Evolutionary conservation across 495 filamentous ascomycete genomes (phyloP).

Genomic region (Penicillium canariense): DNA sequence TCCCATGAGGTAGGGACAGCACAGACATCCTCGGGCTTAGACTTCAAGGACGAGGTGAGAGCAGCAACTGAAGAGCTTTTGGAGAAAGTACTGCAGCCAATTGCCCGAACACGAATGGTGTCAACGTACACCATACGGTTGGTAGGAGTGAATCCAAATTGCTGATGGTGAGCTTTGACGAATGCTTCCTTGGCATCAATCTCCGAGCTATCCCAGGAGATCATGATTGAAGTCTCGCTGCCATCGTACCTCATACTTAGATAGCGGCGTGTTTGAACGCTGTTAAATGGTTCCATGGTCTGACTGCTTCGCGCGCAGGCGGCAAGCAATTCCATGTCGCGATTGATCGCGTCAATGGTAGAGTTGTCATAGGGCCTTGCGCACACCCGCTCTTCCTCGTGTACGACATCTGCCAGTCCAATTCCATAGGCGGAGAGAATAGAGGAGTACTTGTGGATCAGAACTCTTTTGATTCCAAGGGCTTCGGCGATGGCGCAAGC

Average conservation of each 20-base stretch:
- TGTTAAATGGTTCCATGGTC: too few relatives aligned
- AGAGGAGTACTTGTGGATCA: constrained; percentile 34
- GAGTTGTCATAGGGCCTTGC: too few relatives aligned
- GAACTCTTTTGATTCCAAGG: constrained; percentile 30
- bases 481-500: constrained; percentile 30
- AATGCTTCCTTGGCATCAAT: constrained; percentile 68
- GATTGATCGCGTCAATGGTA: too few relatives aligned
- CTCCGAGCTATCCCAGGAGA: constrained; percentile 43
- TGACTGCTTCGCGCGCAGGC: too few relatives aligned
- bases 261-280: too few relatives aligned
- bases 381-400: too few relatives aligned
- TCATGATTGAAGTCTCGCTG: constrained; percentile 44
- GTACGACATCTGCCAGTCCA: constrained; percentile 28
- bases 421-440: constrained; percentile 41
- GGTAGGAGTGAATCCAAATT: constrained; percentile 91
- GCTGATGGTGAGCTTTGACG: constrained; percentile 79
- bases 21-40: too few relatives aligned
- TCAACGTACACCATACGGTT: constrained; percentile 89
- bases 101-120: constrained; percentile 81
- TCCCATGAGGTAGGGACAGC: too few relatives aligned
- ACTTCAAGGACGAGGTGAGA: too few relatives aligned
- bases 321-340: too few relatives aligned
- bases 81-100: too few relatives aligned
- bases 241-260: constrained; percentile 47
- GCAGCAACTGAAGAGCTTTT: too few relatives aligned